A percentile compares a stretch with the other conserved stretches of the same genome.
Conservation (phyloP, 306 rosid species). For the Prunus salicina region DNA sequence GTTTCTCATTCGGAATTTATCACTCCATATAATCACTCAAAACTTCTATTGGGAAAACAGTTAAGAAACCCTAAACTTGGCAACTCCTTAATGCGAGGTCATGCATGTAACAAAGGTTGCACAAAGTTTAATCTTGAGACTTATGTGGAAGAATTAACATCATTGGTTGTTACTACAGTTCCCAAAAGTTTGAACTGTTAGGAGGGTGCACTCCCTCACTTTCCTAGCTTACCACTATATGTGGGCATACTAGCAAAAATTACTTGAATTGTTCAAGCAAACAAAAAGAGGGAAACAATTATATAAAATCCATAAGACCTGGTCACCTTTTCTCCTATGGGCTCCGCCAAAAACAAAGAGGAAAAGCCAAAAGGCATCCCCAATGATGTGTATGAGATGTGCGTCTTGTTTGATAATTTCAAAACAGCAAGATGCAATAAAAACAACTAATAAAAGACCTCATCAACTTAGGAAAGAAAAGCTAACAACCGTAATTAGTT, state of each 20-base stretch:
- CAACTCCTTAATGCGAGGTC: not conserved
- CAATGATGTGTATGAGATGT: slow-evolving; percentile 22
- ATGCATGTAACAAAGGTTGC: not conserved
- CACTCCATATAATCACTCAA: not conserved
- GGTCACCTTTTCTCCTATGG: slow-evolving; percentile 14
- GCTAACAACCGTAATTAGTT: slow-evolving; percentile 15
- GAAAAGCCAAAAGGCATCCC: slow-evolving; percentile 27
- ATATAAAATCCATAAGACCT: not conserved
- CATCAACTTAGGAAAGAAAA: slow-evolving; percentile 22
- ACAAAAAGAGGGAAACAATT: not conserved
- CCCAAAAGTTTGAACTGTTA: not conserved
- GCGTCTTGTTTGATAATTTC: slow-evolving; percentile 16
- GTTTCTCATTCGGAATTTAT: not conserved
- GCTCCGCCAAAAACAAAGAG: slow-evolving; percentile 27
- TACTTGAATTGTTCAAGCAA: slow-evolving; percentile 1
- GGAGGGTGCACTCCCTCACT: not conserved
- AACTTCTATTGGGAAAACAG: not conserved
- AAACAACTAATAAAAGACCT: not conserved
- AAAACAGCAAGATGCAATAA: slow-evolving; percentile 18
- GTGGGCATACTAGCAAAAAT: slow-evolving; percentile 4
- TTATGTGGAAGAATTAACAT: not conserved
- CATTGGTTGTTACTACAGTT: not conserved
- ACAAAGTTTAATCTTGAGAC: not conserved
- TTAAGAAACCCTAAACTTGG: not conserved
- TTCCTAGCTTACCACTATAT: not conserved